Conservation (phyloP, 2,329 filamentous ascomycete genomes). For the Fulvia fulva region DNA sequence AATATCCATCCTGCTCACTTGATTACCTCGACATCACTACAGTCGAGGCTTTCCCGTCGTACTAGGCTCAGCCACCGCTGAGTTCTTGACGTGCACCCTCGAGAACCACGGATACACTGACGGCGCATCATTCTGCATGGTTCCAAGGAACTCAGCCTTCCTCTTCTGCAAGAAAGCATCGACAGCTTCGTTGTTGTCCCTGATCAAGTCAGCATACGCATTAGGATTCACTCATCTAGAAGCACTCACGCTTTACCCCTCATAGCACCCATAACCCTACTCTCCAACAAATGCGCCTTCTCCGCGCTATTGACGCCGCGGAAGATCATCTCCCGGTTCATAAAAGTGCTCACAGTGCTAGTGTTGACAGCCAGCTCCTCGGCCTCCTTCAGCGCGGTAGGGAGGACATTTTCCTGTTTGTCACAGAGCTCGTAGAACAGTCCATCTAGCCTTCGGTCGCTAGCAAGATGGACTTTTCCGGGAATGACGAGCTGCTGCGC, state of each 20-base stretch:
- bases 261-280: conserved; percentile 20
- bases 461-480: conserved; percentile 11
- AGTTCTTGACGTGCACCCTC: conserved; percentile 17
- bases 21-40: not conserved
- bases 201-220: not conserved
- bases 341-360: conserved; percentile 20
- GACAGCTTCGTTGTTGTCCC: conserved; percentile 22
- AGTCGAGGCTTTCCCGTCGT: conserved; percentile 18
- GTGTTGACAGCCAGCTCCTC: conserved; percentile 15
- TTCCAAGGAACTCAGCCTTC: conserved; percentile 16
- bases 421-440: conserved; percentile 21
- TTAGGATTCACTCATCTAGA: not conserved
- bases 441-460: conserved; percentile 13
- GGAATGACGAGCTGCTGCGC: conserved; percentile 16
- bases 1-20: too few relatives aligned
- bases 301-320: conserved; percentile 18
- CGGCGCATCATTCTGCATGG: conserved; percentile 18
- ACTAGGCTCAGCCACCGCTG: conserved; percentile 13
- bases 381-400: conserved; percentile 14
- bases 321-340: conserved; percentile 23
- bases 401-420: conserved; percentile 18
- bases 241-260: conserved; percentile 15
- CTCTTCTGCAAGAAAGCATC: conserved; percentile 21
- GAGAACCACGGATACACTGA: conserved; percentile 20
- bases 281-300: conserved; percentile 20